Evolutionary conservation across 139 green algal genomes (phyloP).

Genomic region (Tetradesmus lagerheimii): DNA sequence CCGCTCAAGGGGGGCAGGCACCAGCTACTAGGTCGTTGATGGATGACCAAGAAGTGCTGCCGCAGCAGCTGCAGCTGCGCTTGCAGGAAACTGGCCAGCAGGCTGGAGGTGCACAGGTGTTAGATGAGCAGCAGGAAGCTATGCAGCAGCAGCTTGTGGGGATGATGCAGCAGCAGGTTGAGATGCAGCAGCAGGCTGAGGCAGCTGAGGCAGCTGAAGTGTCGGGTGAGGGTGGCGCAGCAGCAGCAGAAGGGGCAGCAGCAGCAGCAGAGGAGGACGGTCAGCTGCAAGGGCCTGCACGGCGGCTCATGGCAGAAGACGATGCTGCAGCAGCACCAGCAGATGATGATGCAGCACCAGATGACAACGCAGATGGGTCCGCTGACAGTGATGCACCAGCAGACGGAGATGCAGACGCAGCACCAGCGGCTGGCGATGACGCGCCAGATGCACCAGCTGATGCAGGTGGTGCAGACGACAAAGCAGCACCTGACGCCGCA

Average conservation of each 20-base stretch:
- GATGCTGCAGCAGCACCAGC: background rate
- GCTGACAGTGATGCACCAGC: background rate
- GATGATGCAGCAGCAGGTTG: background rate
- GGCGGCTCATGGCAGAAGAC: constrained; percentile 25
- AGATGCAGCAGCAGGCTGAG: background rate
- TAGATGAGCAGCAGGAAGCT: background rate
- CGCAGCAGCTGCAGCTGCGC: background rate
- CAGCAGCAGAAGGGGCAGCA: background rate
- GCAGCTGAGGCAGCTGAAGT: background rate
- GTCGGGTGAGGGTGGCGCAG: too few relatives aligned
- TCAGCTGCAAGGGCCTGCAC: background rate
- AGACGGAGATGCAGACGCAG: background rate
- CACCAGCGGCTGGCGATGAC: background rate
- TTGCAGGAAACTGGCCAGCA: background rate
- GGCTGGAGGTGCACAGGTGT: background rate
- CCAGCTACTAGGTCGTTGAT: background rate
- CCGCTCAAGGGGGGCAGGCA: background rate
- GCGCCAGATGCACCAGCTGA: background rate
- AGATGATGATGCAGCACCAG: background rate
- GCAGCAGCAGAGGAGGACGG: background rate
- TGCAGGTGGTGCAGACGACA: background rate
- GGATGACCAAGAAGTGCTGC: background rate
- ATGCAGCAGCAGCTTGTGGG: background rate
- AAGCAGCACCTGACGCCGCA: background rate
- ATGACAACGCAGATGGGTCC: too few relatives aligned